Conservation (phyloP, 768 basidiomycete genomes). For the Rhodotorula diobovata region DNA sequence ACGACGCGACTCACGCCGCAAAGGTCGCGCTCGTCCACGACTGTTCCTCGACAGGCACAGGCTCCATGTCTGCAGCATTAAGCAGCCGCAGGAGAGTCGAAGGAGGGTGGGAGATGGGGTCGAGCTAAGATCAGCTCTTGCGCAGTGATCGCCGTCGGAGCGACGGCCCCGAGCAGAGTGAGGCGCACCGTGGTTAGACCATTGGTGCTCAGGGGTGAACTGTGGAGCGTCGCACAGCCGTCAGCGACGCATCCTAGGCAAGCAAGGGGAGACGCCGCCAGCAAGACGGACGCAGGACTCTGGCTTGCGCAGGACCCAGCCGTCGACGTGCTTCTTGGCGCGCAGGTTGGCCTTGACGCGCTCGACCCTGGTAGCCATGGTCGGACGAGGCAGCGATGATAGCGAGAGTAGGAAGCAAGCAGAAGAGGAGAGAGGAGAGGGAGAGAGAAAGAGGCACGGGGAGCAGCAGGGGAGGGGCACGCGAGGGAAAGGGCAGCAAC, state of each 20-base stretch:
- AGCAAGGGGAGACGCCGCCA: background rate
- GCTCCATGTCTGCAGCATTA: slow-evolving; percentile 12
- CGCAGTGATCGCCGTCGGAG: background rate
- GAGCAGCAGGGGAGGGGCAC: too few species aligned
- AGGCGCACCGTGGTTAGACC: slow-evolving; percentile 15
- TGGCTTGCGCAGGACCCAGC: slow-evolving; percentile 17
- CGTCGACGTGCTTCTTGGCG: background rate
- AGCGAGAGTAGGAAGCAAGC: background rate
- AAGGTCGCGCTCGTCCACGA: slow-evolving; percentile 18
- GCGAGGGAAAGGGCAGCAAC: too few species aligned
- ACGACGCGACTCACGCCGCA: background rate
- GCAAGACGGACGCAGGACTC: slow-evolving; percentile 11
- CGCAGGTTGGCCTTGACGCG: slow-evolving; percentile 11
- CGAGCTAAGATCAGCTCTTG: too few species aligned
- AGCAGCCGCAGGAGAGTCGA: background rate
- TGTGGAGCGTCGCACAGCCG: background rate
- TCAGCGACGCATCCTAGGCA: background rate
- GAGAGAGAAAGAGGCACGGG: too few species aligned
- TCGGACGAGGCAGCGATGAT: background rate
- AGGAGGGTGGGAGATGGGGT: background rate
- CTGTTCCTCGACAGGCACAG: background rate
- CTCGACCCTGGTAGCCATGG: slow-evolving; percentile 9
- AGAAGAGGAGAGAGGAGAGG: too few species aligned
- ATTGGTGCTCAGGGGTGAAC: slow-evolving; percentile 19
- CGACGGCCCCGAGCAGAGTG: background rate